Conservation (phyloP, 2,329 filamentous ascomycete species). For the Curvularia lunata region DNA sequence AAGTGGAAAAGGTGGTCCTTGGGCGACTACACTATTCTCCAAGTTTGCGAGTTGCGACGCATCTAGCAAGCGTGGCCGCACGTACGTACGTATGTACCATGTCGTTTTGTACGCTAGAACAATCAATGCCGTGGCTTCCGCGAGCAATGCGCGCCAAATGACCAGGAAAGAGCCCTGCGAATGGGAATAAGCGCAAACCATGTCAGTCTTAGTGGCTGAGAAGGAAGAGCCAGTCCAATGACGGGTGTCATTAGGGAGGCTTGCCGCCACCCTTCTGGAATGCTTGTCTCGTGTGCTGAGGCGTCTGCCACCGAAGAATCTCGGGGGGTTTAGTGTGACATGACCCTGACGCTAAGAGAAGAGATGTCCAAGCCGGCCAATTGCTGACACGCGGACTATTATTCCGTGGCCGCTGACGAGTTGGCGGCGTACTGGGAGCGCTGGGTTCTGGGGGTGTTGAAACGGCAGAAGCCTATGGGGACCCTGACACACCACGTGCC, state of each 20-base stretch:
- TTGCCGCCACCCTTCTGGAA: slow-evolving; percentile 4
- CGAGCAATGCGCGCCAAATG: background rate
- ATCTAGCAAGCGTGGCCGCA: background rate
- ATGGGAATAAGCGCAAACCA: background rate
- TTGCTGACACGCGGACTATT: background rate
- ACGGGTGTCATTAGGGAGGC: background rate
- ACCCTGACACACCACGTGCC: slow-evolving; percentile 11
- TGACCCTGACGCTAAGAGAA: slow-evolving; percentile 5
- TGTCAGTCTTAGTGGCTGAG: background rate
- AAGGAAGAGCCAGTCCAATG: background rate
- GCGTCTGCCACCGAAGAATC: slow-evolving; percentile 9
- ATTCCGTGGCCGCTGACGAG: background rate
- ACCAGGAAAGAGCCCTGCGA: background rate
- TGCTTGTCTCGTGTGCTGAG: slow-evolving; percentile 1
- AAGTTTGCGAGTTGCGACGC: background rate
- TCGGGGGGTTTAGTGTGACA: slow-evolving; percentile 3
- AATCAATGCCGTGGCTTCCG: background rate
- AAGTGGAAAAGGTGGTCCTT: background rate
- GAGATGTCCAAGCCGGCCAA: slow-evolving; percentile 1
- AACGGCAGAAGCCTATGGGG: slow-evolving; percentile 4
- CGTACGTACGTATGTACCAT: background rate
- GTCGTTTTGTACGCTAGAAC: background rate
- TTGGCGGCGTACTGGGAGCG: background rate
- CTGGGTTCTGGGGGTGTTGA: background rate
- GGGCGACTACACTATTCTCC: background rate